Evolutionary conservation across 345 rosid genomes (phyloP).

Genomic region (Toxicodendron radicans): DNA sequence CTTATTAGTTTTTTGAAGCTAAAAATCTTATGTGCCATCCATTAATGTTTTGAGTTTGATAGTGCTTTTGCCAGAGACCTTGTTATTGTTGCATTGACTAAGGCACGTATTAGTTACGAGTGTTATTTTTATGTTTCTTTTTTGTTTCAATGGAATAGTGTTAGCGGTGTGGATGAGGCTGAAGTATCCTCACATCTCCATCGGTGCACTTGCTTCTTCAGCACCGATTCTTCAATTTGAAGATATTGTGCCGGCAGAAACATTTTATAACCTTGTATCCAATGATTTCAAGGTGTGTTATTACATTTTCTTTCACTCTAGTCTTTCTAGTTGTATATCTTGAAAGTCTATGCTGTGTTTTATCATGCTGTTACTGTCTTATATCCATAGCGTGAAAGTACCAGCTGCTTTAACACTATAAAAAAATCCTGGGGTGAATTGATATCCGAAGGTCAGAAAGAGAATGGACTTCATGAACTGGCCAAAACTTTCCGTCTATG

Average conservation of each 20-base stretch:
- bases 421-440: constrained; percentile 76
- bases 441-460: constrained; percentile 53
- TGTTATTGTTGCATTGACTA: no score
- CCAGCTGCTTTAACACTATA: constrained; percentile 75
- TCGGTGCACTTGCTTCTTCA: constrained; percentile 91
- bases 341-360: background rate
- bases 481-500: constrained; percentile 68
- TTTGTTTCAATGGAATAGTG: constrained; percentile 53
- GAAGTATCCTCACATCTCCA: constrained; percentile 86
- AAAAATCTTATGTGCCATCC: background rate
- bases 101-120: no score
- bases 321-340: background rate
- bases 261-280: constrained; percentile 84
- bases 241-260: constrained; percentile 78
- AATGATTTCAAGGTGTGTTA: constrained; percentile 64
- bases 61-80: no score
- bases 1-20: no score
- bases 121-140: background rate
- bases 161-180: constrained; percentile 98
- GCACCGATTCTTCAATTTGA: constrained; percentile 97
- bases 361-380: background rate
- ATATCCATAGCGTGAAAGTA: constrained; percentile 69
- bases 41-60: background rate
- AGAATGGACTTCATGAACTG: constrained; percentile 71
- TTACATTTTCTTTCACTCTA: background rate